Evolutionary conservation across 805 yeast genomes (phyloP).

Genomic region (Candida arabinofermentans): DNA sequence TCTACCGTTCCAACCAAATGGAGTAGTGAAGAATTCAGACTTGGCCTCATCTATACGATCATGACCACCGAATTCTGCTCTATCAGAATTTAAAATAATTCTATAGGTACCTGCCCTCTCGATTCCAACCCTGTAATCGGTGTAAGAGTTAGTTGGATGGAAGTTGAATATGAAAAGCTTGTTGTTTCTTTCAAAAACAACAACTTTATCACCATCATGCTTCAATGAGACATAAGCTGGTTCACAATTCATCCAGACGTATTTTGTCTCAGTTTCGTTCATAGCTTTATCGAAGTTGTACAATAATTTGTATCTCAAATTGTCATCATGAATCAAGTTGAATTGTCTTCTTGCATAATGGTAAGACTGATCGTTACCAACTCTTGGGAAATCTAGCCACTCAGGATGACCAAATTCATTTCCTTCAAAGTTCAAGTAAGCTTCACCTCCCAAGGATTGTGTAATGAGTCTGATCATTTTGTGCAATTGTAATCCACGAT

Average conservation of each 20-base stretch:
- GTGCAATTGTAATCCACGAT: conserved; percentile 88
- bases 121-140: conserved; percentile 90
- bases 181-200: conserved; percentile 86
- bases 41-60: conserved; percentile 55
- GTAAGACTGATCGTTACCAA: conserved; percentile 80
- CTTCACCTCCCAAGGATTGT: conserved; percentile 94
- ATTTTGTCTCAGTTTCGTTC: conserved; percentile 69
- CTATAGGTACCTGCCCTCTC: conserved; percentile 73
- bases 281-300: conserved; percentile 81
- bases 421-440: conserved; percentile 93
- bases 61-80: conserved; percentile 75
- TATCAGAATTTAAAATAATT: conserved; percentile 74
- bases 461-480: conserved; percentile 87
- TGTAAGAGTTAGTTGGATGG: conserved; percentile 77
- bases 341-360: conserved; percentile 96
- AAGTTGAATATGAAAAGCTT: conserved; percentile 84
- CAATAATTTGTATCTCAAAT: conserved; percentile 74
- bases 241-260: conserved; percentile 64
- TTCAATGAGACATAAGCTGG: conserved; percentile 85
- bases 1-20: conserved; percentile 77
- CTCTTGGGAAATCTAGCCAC: conserved; percentile 97
- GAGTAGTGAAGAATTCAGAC: conserved; percentile 62
- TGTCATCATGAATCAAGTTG: conserved; percentile 74
- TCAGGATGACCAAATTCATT: conserved; percentile 99
- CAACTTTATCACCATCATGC: conserved; percentile 82